phyloP scores from a whole-genome alignment of 139 green algal species.

The Asterochloris erici region DNA sequence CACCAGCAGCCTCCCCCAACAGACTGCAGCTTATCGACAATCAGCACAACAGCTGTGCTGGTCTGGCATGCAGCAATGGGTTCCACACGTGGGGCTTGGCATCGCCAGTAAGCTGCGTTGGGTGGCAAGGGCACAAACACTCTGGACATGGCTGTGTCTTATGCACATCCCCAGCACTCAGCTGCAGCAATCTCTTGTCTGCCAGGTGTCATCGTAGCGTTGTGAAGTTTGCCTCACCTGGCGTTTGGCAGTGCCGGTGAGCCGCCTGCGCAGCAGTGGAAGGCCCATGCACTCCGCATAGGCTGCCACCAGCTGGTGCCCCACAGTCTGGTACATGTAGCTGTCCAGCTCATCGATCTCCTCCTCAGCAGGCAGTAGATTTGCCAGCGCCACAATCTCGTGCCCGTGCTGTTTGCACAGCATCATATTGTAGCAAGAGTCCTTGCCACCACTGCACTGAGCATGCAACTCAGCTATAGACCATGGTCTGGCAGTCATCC shows the following conservation, averaged over 20 bases:
- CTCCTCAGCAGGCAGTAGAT: conserved; percentile 63
- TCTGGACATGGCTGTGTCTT: no score
- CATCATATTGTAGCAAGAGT: conserved; percentile 72
- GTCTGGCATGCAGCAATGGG: no score
- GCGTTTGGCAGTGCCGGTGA: conserved; percentile 52
- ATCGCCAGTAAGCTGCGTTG: no score
- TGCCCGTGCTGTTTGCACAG: conserved; percentile 54
- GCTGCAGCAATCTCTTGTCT: no score
- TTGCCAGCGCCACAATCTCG: conserved; percentile 65
- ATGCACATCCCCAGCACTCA: no score
- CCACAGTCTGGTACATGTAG: conserved; percentile 96
- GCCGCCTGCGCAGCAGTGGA: conserved; percentile 75
- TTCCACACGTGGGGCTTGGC: no score
- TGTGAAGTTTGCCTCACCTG: not conserved
- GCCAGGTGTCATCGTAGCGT: not conserved
- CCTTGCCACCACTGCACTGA: conserved; percentile 65
- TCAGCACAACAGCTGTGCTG: no score
- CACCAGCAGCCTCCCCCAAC: no score
- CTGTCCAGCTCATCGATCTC: conserved; percentile 84
- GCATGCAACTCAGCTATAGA: no score
- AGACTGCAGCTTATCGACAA: no score
- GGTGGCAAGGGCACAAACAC: no score
- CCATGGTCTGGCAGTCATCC: no score
- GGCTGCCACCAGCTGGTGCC: conserved; percentile 76
- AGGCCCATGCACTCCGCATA: conserved; percentile 83